Evolutionary conservation across 768 basidiomycete species (phyloP), one percentile per base, ranked within the genome.

Genomic region (Russula lepida): DNA sequence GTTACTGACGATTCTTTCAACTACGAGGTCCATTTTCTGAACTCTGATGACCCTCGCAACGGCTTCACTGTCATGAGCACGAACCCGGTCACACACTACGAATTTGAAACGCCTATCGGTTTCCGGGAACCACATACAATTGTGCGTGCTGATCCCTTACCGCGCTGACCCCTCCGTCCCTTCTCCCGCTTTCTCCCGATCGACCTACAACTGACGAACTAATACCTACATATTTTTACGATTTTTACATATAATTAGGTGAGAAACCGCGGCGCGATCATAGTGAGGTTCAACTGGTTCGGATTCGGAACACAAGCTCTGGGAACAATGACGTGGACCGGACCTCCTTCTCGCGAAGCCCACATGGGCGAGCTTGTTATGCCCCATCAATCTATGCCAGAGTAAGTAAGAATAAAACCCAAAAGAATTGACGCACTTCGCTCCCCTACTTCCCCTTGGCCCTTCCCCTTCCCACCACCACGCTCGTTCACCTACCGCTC

Each of bases 51-150:
- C 74, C 85, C 86, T 48, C 81, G 86, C 57, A 68, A 80, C 59
- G 78, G 76, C 60, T 85, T 83, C 69, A 78, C 83, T 60, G 73
- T 88, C 74, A 87, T 88, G 66, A 85, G 86, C 43, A 82, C 81
- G 71, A 75, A 74, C 33, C 78, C 75, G 65, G 80, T 80, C 0
- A 72, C 86, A 66, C 85, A 81, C 74, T 81, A 84, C 69, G 81
- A 78, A 68, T 88, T 89, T 71, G 81, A 84, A 69, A 89, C 87
- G 12, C 74, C 76, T 55, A 74, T 78, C 62, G 74, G 67, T 69
- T 47, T 57, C 56, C 64, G 56, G 35, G 66, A 66, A 64, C 74
- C 77, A 39, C 74, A 76, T 60, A 84, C 84, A 17, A 79, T 77
- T 68, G 83, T 82, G 67, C 68, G 76, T 71, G 57, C 37, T 65